These are phyloP conservation scores for Clavulina sp. DNA, from an alignment of 768 basidiomycete species.

Conservation along the genomic window DNA sequence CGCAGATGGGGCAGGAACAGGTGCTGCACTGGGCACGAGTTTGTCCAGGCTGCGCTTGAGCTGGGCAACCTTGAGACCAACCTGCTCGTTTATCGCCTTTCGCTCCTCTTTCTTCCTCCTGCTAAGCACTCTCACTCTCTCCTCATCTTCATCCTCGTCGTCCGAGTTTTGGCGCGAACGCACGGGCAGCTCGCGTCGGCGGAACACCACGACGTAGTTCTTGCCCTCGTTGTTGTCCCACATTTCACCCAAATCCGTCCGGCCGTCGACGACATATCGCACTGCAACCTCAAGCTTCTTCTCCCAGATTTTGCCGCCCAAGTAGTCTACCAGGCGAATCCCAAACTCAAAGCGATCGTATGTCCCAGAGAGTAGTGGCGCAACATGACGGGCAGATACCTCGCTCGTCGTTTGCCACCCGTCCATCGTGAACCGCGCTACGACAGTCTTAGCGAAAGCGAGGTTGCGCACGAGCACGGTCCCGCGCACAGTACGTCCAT, in stretches of 20 bases:
- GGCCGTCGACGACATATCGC: conserved; percentile 43
- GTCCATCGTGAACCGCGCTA: conserved; percentile 84
- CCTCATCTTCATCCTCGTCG: neutral
- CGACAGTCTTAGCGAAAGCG: conserved; percentile 73
- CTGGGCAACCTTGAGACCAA: conserved; percentile 26
- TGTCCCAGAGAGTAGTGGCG: conserved; percentile 17
- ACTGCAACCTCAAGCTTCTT: conserved; percentile 70
- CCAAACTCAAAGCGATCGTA: conserved; percentile 64
- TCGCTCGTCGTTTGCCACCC: conserved; percentile 94
- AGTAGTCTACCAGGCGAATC: conserved; percentile 59
- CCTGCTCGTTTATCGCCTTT: conserved; percentile 23
- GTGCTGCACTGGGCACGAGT: neutral
- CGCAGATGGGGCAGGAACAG: conserved; percentile 11
- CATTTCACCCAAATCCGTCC: conserved; percentile 58
- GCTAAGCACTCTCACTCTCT: neutral
- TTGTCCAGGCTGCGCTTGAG: conserved; percentile 50
- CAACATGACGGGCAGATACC: conserved; percentile 58
- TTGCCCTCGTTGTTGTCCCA: conserved; percentile 82
- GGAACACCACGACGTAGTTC: conserved; percentile 66
- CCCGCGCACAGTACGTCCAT: conserved; percentile 42
- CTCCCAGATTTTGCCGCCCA: conserved; percentile 58
- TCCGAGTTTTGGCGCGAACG: neutral
- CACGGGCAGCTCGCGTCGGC: neutral
- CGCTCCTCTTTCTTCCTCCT: neutral
- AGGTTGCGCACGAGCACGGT: conserved; percentile 66